Conservation (phyloP, 805 yeast genomes). For the Candida ipomoeae region DNA sequence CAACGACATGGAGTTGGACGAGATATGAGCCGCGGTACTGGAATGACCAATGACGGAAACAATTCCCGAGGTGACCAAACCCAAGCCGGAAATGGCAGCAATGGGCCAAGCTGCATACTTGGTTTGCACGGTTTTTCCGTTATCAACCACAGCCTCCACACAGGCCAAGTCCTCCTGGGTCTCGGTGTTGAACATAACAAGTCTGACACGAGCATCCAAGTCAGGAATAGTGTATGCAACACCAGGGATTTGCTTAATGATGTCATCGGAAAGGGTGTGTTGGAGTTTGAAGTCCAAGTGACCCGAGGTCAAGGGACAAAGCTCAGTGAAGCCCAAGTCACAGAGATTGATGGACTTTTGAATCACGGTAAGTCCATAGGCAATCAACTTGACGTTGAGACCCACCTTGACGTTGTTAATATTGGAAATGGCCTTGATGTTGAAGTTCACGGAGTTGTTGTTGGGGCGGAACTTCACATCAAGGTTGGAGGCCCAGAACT, state of each 20-base stretch:
- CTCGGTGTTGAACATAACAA: constrained; percentile 47
- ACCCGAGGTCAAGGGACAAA: constrained; percentile 85
- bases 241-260: constrained; percentile 61
- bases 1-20: constrained; percentile 90
- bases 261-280: constrained; percentile 38
- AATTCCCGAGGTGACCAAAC: constrained; percentile 81
- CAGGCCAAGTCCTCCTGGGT: constrained; percentile 66
- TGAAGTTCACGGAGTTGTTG: constrained; percentile 58
- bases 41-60: constrained; percentile 86
- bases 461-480: constrained; percentile 70
- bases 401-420: constrained; percentile 61
- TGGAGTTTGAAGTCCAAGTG: constrained; percentile 67
- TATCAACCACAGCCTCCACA: constrained; percentile 79
- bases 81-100: constrained; percentile 85
- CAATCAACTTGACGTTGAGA: constrained; percentile 63
- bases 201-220: constrained; percentile 85
- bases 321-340: constrained; percentile 40
- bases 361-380: constrained; percentile 73
- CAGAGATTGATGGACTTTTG: constrained; percentile 60
- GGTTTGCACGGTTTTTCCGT: constrained; percentile 93
- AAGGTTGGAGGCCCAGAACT: constrained; percentile 78
- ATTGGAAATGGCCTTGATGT: constrained; percentile 74
- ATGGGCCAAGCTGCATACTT: constrained; percentile 84
- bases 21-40: constrained; percentile 92
- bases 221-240: constrained; percentile 91